phyloP scores from a whole-genome alignment of 1,284 basidiomycete genomes.

The Exobasidium cylindrosporum region DNA sequence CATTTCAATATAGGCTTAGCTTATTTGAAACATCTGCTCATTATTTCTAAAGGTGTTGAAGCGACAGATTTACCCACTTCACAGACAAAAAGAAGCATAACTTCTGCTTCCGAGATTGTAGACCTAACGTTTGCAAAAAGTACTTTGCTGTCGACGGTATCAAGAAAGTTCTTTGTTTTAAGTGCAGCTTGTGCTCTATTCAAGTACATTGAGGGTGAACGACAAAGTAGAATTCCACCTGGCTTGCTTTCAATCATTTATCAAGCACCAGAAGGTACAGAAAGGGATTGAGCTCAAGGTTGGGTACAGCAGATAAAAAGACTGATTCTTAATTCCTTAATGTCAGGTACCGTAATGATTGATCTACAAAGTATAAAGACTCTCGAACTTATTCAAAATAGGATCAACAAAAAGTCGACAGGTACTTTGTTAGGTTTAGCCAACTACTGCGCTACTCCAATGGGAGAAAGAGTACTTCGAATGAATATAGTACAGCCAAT shows the following conservation, averaged over 20 bases:
- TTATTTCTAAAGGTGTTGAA: background rate
- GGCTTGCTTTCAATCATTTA: background rate
- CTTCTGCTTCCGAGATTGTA: background rate
- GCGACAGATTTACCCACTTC: no score
- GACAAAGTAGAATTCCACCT: background rate
- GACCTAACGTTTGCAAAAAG: background rate
- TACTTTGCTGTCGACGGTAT: background rate
- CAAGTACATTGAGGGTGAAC: conserved; percentile 4
- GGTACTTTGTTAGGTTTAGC: conserved; percentile 8
- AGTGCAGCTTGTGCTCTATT: conserved; percentile 16
- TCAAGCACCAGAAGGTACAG: background rate
- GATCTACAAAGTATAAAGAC: background rate
- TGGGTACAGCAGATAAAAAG: no score
- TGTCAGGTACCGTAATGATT: conserved; percentile 14
- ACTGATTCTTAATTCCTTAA: background rate
- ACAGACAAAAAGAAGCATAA: background rate
- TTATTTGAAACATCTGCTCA: background rate
- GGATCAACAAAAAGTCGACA: background rate
- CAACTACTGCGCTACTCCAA: conserved; percentile 11
- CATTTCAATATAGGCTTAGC: background rate
- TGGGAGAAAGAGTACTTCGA: conserved; percentile 14
- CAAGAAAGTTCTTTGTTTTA: conserved; percentile 14
- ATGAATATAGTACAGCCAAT: conserved; percentile 19
- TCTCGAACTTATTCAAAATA: conserved; percentile 14
- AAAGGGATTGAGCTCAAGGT: no score